Evolutionary conservation across 257 asterid genomes (phyloP), one percentile per base, ranked within the genome.

Genomic region (Petunia axillaris): DNA sequence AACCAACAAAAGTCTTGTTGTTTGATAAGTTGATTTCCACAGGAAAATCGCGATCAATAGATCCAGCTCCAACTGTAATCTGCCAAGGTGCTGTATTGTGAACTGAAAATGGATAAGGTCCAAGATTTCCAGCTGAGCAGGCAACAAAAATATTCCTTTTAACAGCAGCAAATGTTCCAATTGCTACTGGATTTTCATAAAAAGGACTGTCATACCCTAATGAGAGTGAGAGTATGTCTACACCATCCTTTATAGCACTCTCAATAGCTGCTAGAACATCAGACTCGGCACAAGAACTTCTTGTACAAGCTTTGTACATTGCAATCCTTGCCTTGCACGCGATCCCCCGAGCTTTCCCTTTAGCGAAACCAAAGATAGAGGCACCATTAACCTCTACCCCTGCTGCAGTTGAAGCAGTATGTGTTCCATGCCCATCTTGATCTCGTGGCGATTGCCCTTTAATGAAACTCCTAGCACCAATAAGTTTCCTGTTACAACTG

Each of bases 401-500:
- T 48, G 82, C 76, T 6, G 77, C 76, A 6, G 82, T 79, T 9
- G 76, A 64, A 52, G 82, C 64, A 37, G 76, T 65, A 35, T 79
- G 82, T 0, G 82, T 79, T 4, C 82, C 82, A 52, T 79, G 82
- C n/a, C 82, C 82, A 2, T 10, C 0, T 46, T 10, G n/a, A 41
- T 79, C 82, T 41, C 81, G 52, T 37, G 82, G 40, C 11, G 82
- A 64, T 38, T 35, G 73, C 10, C 82, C 82, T 15, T 79, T 79
- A 37, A 37, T 0, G 76, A 79, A 79, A 43, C 14, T 43, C 64
- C 82, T 53, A 11, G 82, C 76, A 48, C 82, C 65, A 60, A 81
- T 81, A 46, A 81, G 77, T 55, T 81, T 81, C 39, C 64, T 81
- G 50, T 81, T 81, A 36, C 84, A 81, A 2, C 5, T 58, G 4